A percentile compares a stretch with the other conserved stretches of the same genome.
These are phyloP conservation scores for Fusarium xylarioides DNA, from an alignment of 2,329 filamentous ascomycete species.

Conservation along the genomic window DNA sequence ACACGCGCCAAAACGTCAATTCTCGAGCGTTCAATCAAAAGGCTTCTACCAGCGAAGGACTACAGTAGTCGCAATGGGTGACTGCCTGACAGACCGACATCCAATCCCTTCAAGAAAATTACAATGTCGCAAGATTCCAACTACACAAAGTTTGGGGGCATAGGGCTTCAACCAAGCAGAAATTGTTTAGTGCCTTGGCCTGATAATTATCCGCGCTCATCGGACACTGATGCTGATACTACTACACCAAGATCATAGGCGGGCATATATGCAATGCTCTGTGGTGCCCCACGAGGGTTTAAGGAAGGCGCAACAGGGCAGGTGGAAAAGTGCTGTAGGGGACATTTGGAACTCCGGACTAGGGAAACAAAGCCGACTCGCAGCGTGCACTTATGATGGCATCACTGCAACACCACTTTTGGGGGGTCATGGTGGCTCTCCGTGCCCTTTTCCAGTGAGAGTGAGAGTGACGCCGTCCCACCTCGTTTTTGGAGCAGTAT, in stretches of 20 bases:
- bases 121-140: constrained; percentile 14
- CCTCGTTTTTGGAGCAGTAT: constrained; percentile 38
- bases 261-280: constrained; percentile 27
- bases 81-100: neutral
- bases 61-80: neutral
- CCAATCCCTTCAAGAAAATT: neutral
- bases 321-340: constrained; percentile 23
- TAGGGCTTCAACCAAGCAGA: constrained; percentile 12
- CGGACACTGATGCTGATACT: constrained; percentile 21
- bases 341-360: neutral
- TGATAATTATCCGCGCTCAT: constrained; percentile 24
- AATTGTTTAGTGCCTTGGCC: constrained; percentile 19
- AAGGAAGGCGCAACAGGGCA: constrained; percentile 21
- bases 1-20: constrained; percentile 32
- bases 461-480: constrained; percentile 37
- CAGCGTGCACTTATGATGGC: constrained; percentile 34
- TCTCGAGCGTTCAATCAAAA: constrained; percentile 17
- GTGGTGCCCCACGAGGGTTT: constrained; percentile 15
- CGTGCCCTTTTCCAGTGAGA: constrained; percentile 14
- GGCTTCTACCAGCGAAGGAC: neutral
- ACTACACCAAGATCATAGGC: constrained; percentile 28
- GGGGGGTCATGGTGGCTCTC: constrained; percentile 19
- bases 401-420: constrained; percentile 42
- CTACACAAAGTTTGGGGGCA: constrained; percentile 9
- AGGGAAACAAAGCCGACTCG: constrained; percentile 23